Conservation (phyloP, 805 yeast genomes). For the Starmera quercuum region DNA sequence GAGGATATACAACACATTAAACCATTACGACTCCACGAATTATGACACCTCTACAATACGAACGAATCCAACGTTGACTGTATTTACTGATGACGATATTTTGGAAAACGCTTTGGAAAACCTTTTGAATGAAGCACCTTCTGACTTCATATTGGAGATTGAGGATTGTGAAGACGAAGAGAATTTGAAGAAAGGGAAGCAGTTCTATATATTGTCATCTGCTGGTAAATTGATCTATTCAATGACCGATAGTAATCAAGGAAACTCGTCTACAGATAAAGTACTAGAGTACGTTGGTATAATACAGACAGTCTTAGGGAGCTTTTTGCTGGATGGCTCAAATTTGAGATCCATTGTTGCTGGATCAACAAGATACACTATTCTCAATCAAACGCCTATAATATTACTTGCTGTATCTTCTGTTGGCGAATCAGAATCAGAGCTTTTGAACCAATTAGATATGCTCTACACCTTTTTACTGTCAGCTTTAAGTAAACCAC, state of each 20-base stretch:
- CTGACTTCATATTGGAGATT: conserved; percentile 7
- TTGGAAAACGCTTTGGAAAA: conserved; percentile 14
- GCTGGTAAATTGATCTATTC: conserved; percentile 90
- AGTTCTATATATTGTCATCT: conserved; percentile 68
- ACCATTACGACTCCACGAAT: conserved; percentile 4
- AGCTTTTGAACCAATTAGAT: conserved; percentile 57
- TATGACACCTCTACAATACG: conserved; percentile 12
- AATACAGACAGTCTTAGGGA: conserved; percentile 69
- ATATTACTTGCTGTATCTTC: conserved; percentile 64
- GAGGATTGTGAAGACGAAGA: conserved; percentile 9
- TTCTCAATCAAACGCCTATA: conserved; percentile 60
- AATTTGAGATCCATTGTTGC: conserved; percentile 44
- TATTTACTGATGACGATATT: conserved; percentile 16
- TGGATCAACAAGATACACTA: conserved; percentile 44
- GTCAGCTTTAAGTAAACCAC: conserved; percentile 79
- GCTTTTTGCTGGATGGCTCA: conserved; percentile 41
- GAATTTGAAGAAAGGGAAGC: conserved; percentile 33
- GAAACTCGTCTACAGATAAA: conserved; percentile 63
- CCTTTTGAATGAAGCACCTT: conserved; percentile 16
- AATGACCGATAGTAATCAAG: conserved; percentile 36
- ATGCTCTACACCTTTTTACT: conserved; percentile 68
- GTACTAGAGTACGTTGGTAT: conserved; percentile 69
- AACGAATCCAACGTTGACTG: conserved; percentile 21
- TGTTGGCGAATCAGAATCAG: conserved; percentile 42
- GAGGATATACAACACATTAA: not conserved